Evolutionary conservation across 148 eudicot species (phyloP).

Genomic region (Arctostaphylos glauca): DNA sequence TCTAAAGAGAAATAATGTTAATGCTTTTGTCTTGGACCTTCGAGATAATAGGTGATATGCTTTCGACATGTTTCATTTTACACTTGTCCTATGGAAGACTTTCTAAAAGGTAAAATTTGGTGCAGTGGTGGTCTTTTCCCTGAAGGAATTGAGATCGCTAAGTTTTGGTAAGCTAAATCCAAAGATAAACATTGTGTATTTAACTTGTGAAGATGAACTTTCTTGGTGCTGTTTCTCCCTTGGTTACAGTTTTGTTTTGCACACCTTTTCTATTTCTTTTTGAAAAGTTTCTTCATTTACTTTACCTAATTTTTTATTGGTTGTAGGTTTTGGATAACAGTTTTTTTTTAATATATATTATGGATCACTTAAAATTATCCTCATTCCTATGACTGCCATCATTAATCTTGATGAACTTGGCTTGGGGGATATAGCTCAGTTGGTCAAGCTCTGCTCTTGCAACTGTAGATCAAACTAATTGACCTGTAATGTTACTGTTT

Average conservation of each 20-base stretch:
- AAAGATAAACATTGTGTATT: not conserved
- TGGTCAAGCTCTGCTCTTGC: not conserved
- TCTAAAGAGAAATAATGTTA: constrained; percentile 73
- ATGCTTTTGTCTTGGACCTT: constrained; percentile 89
- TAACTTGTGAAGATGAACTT: not conserved
- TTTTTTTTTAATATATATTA: not conserved
- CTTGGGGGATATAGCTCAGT: no score
- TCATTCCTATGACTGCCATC: not conserved
- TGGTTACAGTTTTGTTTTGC: not conserved
- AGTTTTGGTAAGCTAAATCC: constrained; percentile 70
- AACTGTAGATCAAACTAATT: not conserved
- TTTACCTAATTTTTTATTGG: not conserved
- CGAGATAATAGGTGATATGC: constrained; percentile 86
- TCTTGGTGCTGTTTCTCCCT: not conserved
- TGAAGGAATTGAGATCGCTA: constrained; percentile 93
- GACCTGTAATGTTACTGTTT: not conserved
- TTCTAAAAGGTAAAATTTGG: constrained; percentile 32
- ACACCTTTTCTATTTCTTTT: not conserved
- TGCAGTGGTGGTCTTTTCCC: constrained; percentile 99
- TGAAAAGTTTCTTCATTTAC: not conserved
- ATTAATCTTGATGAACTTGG: not conserved
- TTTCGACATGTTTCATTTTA: constrained; percentile 15
- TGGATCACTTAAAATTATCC: not conserved
- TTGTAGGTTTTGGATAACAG: not conserved
- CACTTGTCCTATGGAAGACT: constrained; percentile 2